Conservation (phyloP, 1,284 basidiomycete species). For the Amylostereum areolatum region DNA sequence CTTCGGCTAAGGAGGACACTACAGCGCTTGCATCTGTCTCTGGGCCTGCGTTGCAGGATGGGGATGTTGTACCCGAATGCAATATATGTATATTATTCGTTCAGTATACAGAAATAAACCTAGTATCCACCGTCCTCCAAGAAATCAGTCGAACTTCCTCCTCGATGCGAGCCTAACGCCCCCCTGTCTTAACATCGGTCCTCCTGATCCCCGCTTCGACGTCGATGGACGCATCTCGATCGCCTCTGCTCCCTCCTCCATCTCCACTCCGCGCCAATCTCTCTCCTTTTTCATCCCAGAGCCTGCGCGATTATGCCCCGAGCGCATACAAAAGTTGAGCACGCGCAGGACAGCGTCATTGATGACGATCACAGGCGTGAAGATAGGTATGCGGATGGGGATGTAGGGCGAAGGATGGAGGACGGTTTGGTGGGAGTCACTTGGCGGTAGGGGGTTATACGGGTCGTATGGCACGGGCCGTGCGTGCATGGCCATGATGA, state of each 20-base stretch:
- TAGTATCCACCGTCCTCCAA: background rate
- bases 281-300: slow-evolving; percentile 16
- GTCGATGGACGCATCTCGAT: slow-evolving; percentile 17
- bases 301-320: slow-evolving; percentile 6
- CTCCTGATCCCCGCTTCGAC: background rate
- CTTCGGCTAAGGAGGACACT: slow-evolving; percentile 56
- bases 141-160: slow-evolving; percentile 18
- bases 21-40: no score
- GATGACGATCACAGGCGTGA: slow-evolving; percentile 65
- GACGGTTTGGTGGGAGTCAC: slow-evolving; percentile 29
- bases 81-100: background rate
- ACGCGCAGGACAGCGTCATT: slow-evolving; percentile 65
- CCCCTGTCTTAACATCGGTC: background rate
- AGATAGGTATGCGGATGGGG: slow-evolving; percentile 73
- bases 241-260: slow-evolving; percentile 45
- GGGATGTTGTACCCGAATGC: background rate
- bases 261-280: slow-evolving; percentile 33
- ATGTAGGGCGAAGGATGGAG: slow-evolving; percentile 67
- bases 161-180: background rate
- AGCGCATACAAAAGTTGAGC: slow-evolving; percentile 47
- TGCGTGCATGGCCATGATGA: slow-evolving; percentile 74
- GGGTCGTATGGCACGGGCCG: slow-evolving; percentile 63
- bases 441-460: slow-evolving; percentile 47
- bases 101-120: background rate
- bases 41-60: background rate